Conservation (phyloP, 2,329 filamentous ascomycete genomes). For the Cylindrodendrum hubeiense region DNA sequence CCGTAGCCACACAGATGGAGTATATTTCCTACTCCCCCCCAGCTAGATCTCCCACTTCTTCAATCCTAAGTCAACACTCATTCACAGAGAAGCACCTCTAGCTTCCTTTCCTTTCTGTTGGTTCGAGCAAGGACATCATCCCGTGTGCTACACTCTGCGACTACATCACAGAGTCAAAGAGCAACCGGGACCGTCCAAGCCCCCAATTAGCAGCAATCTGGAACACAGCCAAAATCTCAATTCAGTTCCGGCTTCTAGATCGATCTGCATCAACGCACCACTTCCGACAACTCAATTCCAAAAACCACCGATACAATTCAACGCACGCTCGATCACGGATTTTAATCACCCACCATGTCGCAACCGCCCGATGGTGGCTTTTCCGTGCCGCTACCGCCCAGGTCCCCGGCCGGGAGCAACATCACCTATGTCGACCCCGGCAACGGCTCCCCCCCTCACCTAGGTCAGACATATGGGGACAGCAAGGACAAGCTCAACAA, state of each 20-base stretch:
- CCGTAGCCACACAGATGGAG: neutral
- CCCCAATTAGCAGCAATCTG: conserved; percentile 5
- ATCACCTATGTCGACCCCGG: conserved; percentile 13
- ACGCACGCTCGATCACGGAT: neutral
- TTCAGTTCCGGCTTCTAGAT: neutral
- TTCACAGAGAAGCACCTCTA: neutral
- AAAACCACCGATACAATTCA: too few relatives aligned
- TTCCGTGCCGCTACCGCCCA: neutral
- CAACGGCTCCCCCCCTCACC: neutral
- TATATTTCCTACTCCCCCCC: conserved; percentile 11
- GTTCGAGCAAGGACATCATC: conserved; percentile 7
- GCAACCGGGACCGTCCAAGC: conserved; percentile 20
- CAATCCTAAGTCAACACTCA: neutral
- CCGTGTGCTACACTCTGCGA: conserved; percentile 3
- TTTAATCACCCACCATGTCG: conserved; percentile 7
- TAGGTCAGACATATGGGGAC: neutral
- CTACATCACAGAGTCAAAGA: conserved; percentile 13
- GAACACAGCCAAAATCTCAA: conserved; percentile 4
- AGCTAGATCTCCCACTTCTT: neutral
- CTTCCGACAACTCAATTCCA: neutral
- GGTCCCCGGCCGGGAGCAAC: conserved; percentile 4
- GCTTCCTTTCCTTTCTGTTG: conserved; percentile 1
- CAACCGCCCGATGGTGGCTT: conserved; percentile 3
- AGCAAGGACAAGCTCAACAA: neutral
- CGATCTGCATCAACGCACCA: too few relatives aligned